Evolutionary conservation across 805 yeast species (phyloP).

Genomic region (Torulaspora maleeae): DNA sequence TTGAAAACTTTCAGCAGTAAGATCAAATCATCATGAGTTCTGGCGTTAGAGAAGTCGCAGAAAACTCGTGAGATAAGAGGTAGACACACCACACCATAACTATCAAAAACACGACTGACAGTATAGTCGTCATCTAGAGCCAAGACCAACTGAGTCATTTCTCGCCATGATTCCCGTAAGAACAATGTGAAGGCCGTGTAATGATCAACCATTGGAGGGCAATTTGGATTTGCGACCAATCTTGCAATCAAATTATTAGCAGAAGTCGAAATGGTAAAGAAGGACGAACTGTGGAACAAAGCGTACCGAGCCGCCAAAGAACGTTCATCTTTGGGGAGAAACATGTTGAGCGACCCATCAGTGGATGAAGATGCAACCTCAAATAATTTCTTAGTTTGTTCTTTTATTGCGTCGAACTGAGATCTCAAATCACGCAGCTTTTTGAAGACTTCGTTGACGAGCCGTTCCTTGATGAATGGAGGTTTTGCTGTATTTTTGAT

Average conservation of each 20-base stretch:
- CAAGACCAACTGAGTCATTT: conserved; percentile 12
- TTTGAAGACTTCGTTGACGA: conserved; percentile 20
- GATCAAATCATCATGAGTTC: conserved; percentile 13
- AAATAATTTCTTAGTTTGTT: conserved; percentile 20
- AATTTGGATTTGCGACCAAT: conserved; percentile 13
- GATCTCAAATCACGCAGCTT: conserved; percentile 14
- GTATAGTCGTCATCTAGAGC: conserved; percentile 18
- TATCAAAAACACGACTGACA: conserved; percentile 14
- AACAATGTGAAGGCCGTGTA: conserved; percentile 3
- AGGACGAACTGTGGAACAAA: conserved; percentile 16
- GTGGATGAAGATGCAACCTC: conserved; percentile 15
- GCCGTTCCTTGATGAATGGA: conserved; percentile 12
- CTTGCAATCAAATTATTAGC: conserved; percentile 24
- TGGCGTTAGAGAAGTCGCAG: conserved; percentile 5
- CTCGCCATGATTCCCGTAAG: conserved; percentile 14
- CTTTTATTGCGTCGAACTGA: conserved; percentile 21
- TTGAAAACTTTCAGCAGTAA: conserved; percentile 12
- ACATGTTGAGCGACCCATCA: neutral
- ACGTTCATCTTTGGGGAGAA: conserved; percentile 12
- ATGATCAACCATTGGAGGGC: conserved; percentile 5
- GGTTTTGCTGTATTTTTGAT: conserved; percentile 28
- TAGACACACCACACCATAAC: conserved; percentile 13
- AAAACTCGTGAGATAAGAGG: conserved; percentile 12
- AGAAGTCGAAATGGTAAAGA: conserved; percentile 15
- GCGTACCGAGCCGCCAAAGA: conserved; percentile 15